These are phyloP conservation scores for Termitomyces eurrhizus DNA, from an alignment of 768 basidiomycete genomes.

Conservation along the genomic window DNA sequence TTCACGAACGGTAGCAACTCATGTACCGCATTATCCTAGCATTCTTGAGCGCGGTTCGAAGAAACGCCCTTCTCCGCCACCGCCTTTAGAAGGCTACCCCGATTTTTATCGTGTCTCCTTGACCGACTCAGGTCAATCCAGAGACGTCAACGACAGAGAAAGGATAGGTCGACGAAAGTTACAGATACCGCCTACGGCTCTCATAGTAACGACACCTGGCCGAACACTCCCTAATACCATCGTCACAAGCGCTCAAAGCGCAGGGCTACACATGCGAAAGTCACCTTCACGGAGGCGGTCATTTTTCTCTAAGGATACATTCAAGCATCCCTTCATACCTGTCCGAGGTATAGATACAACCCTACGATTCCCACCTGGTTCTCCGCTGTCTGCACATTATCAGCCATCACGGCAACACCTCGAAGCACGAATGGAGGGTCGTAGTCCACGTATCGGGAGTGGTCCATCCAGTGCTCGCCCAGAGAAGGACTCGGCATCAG, in stretches of 20 bases:
- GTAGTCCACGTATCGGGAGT: constrained; percentile 13
- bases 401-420: constrained; percentile 21
- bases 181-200: constrained; percentile 20
- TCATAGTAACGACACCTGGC: constrained; percentile 20
- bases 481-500: constrained; percentile 3
- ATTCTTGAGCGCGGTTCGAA: constrained; percentile 29
- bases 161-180: constrained; percentile 9
- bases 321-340: constrained; percentile 37
- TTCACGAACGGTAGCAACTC: constrained; percentile 22
- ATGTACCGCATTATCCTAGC: constrained; percentile 27
- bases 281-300: constrained; percentile 29
- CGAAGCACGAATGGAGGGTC: constrained; percentile 17
- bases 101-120: constrained; percentile 13
- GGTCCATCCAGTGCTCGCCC: constrained; percentile 11
- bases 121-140: constrained; percentile 8
- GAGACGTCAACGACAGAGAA: constrained; percentile 5
- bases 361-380: constrained; percentile 20
- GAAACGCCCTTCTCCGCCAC: constrained; percentile 20
- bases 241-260: constrained; percentile 20
- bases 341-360: constrained; percentile 26
- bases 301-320: constrained; percentile 26
- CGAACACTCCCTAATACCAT: constrained; percentile 21
- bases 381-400: constrained; percentile 15
- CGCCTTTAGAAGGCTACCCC: constrained; percentile 14
- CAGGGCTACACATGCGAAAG: constrained; percentile 20